phyloP scores from a whole-genome alignment of 176 grass and related monocot genomes.

The Rhynchospora breviuscula region DNA sequence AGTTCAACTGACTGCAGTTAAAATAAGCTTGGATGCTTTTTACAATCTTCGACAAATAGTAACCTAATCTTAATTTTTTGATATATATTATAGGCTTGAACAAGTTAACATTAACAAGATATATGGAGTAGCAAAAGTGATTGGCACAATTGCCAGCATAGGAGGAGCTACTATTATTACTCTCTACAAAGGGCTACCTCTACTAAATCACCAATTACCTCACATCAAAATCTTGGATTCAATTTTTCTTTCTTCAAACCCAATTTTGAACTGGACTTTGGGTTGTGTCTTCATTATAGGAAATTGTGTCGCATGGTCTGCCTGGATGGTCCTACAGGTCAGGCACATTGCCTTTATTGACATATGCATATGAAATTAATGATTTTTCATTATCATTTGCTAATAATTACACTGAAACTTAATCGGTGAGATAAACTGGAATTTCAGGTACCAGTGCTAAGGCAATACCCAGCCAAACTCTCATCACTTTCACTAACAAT shows the following conservation, averaged over 20 bases:
- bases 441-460: conserved; percentile 52
- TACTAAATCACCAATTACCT: conserved; percentile 32
- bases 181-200: conserved; percentile 56
- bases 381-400: not conserved
- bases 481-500: conserved; percentile 43
- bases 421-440: conserved; percentile 6
- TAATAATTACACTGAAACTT: not conserved
- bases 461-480: conserved; percentile 56
- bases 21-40: not conserved
- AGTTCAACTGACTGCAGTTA: not conserved
- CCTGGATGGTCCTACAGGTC: conserved; percentile 77
- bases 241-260: conserved; percentile 31
- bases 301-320: conserved; percentile 62
- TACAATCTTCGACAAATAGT: not conserved
- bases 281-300: conserved; percentile 64
- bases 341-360: conserved; percentile 1
- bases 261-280: conserved; percentile 52
- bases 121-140: conserved; percentile 58
- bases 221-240: conserved; percentile 18
- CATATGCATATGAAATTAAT: not conserved
- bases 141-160: conserved; percentile 52
- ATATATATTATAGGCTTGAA: conserved; percentile 45
- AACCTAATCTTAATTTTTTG: not conserved
- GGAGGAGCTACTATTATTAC: conserved; percentile 64
- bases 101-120: conserved; percentile 42